Base-by-base conservation (phyloP, 371 early-diverging fungal genomes). In the Mucor piriformis region DNA sequence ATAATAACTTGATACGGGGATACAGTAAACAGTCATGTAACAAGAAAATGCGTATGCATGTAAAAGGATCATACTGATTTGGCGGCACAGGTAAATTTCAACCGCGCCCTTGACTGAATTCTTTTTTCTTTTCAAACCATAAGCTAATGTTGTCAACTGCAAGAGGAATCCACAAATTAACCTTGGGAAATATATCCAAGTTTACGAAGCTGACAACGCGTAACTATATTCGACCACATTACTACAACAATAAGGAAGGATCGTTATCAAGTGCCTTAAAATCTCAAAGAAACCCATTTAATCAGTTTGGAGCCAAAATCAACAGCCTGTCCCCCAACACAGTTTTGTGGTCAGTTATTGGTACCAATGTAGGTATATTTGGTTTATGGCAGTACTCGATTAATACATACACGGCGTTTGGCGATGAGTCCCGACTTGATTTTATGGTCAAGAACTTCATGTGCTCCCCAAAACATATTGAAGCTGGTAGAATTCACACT, bases 381-480 rank as follows among this genome's bases (percentile, higher is more conserved):
- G 55, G 69, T 1, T 21, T 61, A 10, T 85, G 86, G 86, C 79
- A 80, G 54, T 85, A 83, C 46, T 82, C 82, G 7, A 65, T 77
- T n/a, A 70, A 57, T 3, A 64, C 70, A 6, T 79, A 77, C 25
- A 49, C 61, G 34, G 69, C 72, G 27, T 83, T 83, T 66, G 73
- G 76, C 4, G 84, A 85, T 52, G 46, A 72, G 2, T 20, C 69
- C 6, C 62, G 82, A 61, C 54, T 80, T 12, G 25, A 59, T 13
- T 80, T 78, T 44, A 83, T 85, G 84, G 48, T 48, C 4, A 63
- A 65, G 0, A 67, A 85, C 40, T 83, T 83, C 63, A 65, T 74
- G 6, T 68, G 53, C 13, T 71, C 78, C 16, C 54, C 55, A n/a
- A 74, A 72, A 35, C 65, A 73, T 3, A 23, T 81, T 15, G 20